phyloP scores from a whole-genome alignment of 208 protist species.

The Vickermania spadyakhi region DNA sequence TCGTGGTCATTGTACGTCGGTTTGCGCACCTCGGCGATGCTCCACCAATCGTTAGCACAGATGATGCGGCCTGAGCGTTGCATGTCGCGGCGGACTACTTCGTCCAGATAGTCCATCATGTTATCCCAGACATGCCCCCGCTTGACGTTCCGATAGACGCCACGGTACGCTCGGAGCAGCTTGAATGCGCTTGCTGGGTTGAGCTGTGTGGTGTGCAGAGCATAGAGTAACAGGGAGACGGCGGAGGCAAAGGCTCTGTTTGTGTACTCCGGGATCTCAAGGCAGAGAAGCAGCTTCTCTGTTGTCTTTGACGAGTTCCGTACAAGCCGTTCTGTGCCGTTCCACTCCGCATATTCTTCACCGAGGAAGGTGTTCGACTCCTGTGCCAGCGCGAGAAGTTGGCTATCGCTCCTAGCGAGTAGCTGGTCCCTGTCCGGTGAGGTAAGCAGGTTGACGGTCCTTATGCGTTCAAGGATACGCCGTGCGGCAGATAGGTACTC shows the following conservation, averaged over 20 bases:
- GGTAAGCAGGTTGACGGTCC: not conserved
- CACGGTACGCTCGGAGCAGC: not conserved
- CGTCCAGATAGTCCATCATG: not conserved
- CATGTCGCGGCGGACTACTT: not conserved
- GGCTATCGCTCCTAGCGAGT: not conserved
- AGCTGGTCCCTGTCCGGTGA: not conserved
- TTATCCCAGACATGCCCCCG: not conserved
- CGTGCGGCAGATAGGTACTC: not conserved
- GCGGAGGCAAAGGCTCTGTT: not conserved
- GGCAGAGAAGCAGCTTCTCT: not conserved
- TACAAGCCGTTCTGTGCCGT: not conserved
- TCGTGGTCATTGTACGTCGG: not conserved
- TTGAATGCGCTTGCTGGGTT: not conserved
- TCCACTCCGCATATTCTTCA: not conserved
- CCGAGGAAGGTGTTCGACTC: conserved; percentile 1
- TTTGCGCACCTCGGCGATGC: not conserved
- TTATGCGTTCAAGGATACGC: not conserved
- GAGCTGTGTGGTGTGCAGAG: not conserved
- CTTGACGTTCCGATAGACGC: not conserved
- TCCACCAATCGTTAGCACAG: not conserved
- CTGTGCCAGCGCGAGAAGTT: not conserved
- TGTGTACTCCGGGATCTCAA: not conserved
- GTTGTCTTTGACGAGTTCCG: conserved; percentile 1
- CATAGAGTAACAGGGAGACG: not conserved
- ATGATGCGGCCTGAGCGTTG: not conserved